These are phyloP conservation scores for Heterotrichella gracilis DNA, from an alignment of 352 stramenopile species.

Conservation along the genomic window DNA sequence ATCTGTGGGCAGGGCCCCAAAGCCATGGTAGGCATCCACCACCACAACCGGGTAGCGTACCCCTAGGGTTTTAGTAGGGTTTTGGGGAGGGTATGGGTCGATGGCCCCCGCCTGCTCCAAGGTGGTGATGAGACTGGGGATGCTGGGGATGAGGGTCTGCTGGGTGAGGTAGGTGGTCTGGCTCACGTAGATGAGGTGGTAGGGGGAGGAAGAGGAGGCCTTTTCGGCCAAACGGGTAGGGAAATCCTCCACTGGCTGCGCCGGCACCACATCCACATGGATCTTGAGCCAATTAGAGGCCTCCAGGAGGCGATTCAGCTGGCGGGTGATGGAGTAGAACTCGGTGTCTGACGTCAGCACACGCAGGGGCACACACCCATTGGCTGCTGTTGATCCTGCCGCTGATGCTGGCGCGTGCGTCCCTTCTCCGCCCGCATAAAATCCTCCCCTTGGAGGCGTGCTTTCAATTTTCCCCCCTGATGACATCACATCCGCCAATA, in stretches of 20 bases:
- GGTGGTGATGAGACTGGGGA: too few relatives aligned
- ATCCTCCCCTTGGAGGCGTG: too few relatives aligned
- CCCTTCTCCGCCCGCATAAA: too few relatives aligned
- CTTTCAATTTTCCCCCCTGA: too few relatives aligned
- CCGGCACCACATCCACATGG: slow-evolving; percentile 17
- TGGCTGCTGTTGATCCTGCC: too few relatives aligned
- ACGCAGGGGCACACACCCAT: too few relatives aligned
- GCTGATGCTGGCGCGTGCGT: too few relatives aligned
- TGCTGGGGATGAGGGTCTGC: slow-evolving; percentile 18
- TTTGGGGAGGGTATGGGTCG: too few relatives aligned
- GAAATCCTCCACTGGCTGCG: slow-evolving; percentile 16
- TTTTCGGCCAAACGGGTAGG: slow-evolving; percentile 16
- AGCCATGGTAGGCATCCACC: slow-evolving; percentile 20
- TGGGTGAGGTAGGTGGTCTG: slow-evolving; percentile 20
- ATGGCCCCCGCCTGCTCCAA: slow-evolving; percentile 12
- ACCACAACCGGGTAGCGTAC: slow-evolving; percentile 15
- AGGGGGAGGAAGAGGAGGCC: not conserved
- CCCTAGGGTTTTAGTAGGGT: too few relatives aligned
- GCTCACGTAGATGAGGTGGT: slow-evolving; percentile 19
- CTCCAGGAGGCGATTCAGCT: slow-evolving; percentile 20
- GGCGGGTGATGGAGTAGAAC: slow-evolving; percentile 21
- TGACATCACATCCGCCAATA: slow-evolving; percentile 17
- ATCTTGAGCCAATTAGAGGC: too few relatives aligned
- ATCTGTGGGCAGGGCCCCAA: slow-evolving; percentile 18
- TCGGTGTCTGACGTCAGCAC: slow-evolving; percentile 20